phyloP scores from a whole-genome alignment of 208 protist genomes.

The Zelonia costaricensis region DNA sequence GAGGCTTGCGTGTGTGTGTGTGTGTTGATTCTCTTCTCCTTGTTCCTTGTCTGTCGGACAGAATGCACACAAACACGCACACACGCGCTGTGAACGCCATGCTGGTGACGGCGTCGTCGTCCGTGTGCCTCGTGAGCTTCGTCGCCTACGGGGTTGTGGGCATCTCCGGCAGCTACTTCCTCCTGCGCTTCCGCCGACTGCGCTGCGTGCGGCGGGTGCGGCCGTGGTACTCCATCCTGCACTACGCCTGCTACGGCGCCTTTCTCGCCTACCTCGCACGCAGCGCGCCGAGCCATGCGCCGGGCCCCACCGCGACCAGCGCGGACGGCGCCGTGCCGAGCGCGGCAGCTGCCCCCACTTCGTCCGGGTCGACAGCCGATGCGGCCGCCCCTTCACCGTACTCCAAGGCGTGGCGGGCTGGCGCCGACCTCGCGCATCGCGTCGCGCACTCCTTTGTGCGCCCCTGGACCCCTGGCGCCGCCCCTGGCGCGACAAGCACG shows the following conservation, averaged over 20 bases:
- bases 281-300: neutral
- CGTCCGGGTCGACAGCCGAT: too few species aligned
- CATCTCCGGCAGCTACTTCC: constrained; percentile 3
- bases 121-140: constrained; percentile 1
- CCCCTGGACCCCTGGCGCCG: too few species aligned
- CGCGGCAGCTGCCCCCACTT: too few species aligned
- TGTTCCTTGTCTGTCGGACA: too few species aligned
- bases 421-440: too few species aligned
- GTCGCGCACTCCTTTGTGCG: too few species aligned
- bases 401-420: too few species aligned
- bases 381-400: too few species aligned
- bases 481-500: too few species aligned
- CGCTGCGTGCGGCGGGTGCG: constrained; percentile 20
- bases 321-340: too few species aligned
- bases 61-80: neutral
- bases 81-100: neutral
- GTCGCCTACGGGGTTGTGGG: constrained; percentile 4
- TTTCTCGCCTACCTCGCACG: constrained; percentile 16
- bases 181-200: constrained; percentile 23
- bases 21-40: too few species aligned
- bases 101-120: neutral
- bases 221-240: constrained; percentile 17
- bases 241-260: constrained; percentile 21
- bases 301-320: too few species aligned
- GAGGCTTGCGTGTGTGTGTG: neutral